Percentiles rank a stretch among this genome's conserved stretches.
These are phyloP conservation scores for Penicillium paneum DNA, from an alignment of 2,329 filamentous ascomycete species.

Conservation along the genomic window DNA sequence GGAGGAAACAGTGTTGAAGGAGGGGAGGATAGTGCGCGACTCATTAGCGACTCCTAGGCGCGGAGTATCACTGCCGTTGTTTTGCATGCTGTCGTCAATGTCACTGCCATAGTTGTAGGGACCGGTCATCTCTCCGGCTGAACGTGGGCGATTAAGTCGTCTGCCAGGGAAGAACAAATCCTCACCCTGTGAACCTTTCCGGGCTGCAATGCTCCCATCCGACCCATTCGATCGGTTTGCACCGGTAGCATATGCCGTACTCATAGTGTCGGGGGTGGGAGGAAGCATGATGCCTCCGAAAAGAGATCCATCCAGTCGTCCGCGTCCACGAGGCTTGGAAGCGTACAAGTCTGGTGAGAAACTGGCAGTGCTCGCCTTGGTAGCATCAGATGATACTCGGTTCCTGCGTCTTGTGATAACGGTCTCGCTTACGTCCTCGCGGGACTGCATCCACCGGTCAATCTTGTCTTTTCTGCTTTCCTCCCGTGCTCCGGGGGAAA, in stretches of 20 bases:
- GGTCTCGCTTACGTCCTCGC: conserved; percentile 15
- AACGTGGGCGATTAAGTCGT: conserved; percentile 31
- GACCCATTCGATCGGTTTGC: conserved; percentile 24
- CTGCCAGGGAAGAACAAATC: conserved; percentile 24
- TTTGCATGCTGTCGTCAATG: conserved; percentile 31
- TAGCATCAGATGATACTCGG: conserved; percentile 20
- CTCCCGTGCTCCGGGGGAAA: conserved; percentile 11
- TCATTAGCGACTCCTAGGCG: conserved; percentile 22
- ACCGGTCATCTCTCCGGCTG: conserved; percentile 34
- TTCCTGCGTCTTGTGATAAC: conserved; percentile 19
- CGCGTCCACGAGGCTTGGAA: conserved; percentile 25
- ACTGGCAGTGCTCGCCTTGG: conserved; percentile 19
- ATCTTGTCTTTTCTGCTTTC: conserved; percentile 27
- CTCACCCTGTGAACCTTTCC: conserved; percentile 21
- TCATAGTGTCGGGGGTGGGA: conserved; percentile 46
- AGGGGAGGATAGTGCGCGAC: conserved; percentile 33
- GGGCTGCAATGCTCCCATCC: conserved; percentile 34
- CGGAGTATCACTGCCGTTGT: conserved; percentile 33
- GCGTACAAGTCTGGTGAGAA: conserved; percentile 27
- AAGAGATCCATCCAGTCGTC: conserved; percentile 29
- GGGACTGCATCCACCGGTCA: conserved; percentile 34
- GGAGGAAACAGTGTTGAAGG: conserved; percentile 29
- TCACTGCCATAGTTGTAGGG: conserved; percentile 32
- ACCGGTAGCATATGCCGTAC: conserved; percentile 33
- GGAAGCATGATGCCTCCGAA: conserved; percentile 38